phyloP scores from a whole-genome alignment of 768 basidiomycete genomes.

The Coprinopsis cinerea region DNA sequence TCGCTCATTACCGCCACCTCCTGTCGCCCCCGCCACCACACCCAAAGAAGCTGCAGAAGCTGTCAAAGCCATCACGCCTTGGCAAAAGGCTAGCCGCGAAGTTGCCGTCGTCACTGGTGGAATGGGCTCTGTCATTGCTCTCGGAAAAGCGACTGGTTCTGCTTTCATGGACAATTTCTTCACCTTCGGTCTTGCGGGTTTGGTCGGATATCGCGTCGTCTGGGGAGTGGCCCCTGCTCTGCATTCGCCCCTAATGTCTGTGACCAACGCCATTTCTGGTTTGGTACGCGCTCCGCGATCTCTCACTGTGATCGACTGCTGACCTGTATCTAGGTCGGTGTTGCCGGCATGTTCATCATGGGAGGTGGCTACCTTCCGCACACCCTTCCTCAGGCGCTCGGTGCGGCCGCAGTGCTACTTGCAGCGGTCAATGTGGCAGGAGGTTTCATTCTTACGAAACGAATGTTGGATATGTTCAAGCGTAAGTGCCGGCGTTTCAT shows the following conservation, averaged over 20 bases:
- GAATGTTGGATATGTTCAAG: slow-evolving; percentile 93
- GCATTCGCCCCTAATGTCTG: slow-evolving; percentile 88
- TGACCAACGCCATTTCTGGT: slow-evolving; percentile 86
- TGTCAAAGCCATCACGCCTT: slow-evolving; percentile 71
- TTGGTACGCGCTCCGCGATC: slow-evolving; percentile 23
- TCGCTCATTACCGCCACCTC: slow-evolving; percentile 59
- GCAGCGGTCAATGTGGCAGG: slow-evolving; percentile 87
- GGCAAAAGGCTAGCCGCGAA: slow-evolving; percentile 75
- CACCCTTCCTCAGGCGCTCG: slow-evolving; percentile 74
- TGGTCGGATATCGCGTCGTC: slow-evolving; percentile 75
- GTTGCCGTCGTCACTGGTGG: slow-evolving; percentile 70
- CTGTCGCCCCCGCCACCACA: slow-evolving; percentile 44
- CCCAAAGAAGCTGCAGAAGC: slow-evolving; percentile 37
- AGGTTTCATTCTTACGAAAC: slow-evolving; percentile 84
- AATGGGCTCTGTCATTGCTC: slow-evolving; percentile 64
- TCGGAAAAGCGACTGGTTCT: slow-evolving; percentile 76
- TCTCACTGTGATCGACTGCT: not conserved
- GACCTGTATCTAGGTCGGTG: slow-evolving; percentile 44
- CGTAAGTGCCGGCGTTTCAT: slow-evolving; percentile 35
- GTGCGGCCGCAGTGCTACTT: slow-evolving; percentile 78
- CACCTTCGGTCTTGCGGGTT: slow-evolving; percentile 79
- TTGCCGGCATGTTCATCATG: slow-evolving; percentile 88
- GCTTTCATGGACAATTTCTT: slow-evolving; percentile 88
- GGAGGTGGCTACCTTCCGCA: slow-evolving; percentile 81
- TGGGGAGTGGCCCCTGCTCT: slow-evolving; percentile 88